Evolutionary conservation across 1,284 basidiomycete genomes (phyloP).

Genomic region (Leccinum fallax): DNA sequence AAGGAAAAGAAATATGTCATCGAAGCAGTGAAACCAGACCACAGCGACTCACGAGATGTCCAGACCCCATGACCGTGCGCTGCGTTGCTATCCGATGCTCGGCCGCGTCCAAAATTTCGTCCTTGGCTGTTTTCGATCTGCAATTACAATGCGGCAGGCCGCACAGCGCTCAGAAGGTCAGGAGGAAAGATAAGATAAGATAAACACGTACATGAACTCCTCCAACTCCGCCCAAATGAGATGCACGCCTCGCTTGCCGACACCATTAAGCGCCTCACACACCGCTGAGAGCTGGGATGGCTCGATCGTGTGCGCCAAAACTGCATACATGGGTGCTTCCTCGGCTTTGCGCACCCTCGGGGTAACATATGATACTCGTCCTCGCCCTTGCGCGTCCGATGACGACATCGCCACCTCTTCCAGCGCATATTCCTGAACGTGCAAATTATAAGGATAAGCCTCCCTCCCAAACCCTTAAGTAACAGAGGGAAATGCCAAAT

Average conservation of each 20-base stretch:
- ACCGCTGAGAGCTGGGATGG: constrained; percentile 26
- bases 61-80: constrained; percentile 29
- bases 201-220: constrained; percentile 33
- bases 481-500: background rate
- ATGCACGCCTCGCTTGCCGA: constrained; percentile 25
- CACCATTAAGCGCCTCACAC: constrained; percentile 18
- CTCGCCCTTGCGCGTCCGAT: background rate
- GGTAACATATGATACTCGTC: constrained; percentile 16
- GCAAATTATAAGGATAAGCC: background rate
- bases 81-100: constrained; percentile 24
- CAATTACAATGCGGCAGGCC: background rate
- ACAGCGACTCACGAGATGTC: constrained; percentile 29
- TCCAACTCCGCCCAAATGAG: constrained; percentile 35
- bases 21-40: background rate
- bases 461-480: background rate
- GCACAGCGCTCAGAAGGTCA: background rate
- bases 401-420: constrained; percentile 18
- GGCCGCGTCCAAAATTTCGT: constrained; percentile 34
- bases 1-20: background rate
- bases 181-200: background rate
- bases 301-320: constrained; percentile 31
- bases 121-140: constrained; percentile 30
- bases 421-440: constrained; percentile 26
- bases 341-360: constrained; percentile 35
- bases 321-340: constrained; percentile 32